Evolutionary conservation across 2,329 filamentous ascomycete genomes (phyloP), one percentile per base, ranked within the genome.

Genomic region (Fusarium secorum): DNA sequence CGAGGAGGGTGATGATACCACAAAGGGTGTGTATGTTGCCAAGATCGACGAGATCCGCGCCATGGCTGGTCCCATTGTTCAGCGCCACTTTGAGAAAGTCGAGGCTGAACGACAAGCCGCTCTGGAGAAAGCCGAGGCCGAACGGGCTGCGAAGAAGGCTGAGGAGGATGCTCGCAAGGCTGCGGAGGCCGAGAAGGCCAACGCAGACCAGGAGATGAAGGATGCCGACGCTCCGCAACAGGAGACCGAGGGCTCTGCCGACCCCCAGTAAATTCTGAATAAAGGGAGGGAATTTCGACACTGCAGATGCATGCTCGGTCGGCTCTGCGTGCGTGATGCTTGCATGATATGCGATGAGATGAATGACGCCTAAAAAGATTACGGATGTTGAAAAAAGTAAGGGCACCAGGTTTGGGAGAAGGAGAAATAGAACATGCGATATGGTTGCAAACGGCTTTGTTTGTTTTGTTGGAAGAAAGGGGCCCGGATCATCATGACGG

Each of bases 31-130:
- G 78, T 99, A 99, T 84, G 85, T 97, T 68, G 89, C 93, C 83
- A 99, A 98, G 89, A 91, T 96, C 82, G 96, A 98, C 71, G 96
- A 99, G 82, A 94, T 99, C 81, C 93, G 94, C 75, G 90, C 93
- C 74, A 88, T 97, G 77, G 93, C 94, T 49, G 96, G 95, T 20
- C 95, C 96, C 64, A 93, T 99, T 78, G 89, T 94, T 72, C 94
- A 97, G 85, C 93, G 95, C 75, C 94, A 97, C 87, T 95, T 95
- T 81, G 96, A 99, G 82, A 97, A 97, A 86, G 85, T 94, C 71
- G 93, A 98, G 83, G 89, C 90, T 67, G 94, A 98, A 83, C 92
- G 94, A 74, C 89, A 93, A 79, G 92, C 91, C 24, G 82, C 91
- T 44, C 89, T 94, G 79, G 93, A 95, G 64, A 91, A 88, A 83